Evolutionary conservation across 1,284 basidiomycete genomes (phyloP).

Genomic region (Neolentinus lepideus): DNA sequence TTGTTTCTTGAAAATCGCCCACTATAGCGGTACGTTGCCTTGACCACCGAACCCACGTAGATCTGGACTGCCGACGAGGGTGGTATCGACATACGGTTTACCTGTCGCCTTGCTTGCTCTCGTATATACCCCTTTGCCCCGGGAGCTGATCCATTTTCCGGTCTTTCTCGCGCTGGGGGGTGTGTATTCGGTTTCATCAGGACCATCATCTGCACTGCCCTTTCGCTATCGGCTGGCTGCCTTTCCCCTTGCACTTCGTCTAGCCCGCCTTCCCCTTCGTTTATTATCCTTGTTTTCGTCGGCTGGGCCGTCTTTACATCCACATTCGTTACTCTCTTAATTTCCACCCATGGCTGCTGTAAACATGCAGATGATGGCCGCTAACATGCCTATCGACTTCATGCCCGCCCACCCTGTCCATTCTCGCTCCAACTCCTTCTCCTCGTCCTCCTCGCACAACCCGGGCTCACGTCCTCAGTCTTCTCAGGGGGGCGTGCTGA

Average conservation of each 20-base stretch:
- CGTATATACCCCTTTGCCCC: conserved; percentile 4
- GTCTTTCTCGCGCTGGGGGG: neutral
- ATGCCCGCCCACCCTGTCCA: conserved; percentile 53
- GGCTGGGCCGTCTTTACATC: conserved; percentile 28
- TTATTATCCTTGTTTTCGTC: conserved; percentile 14
- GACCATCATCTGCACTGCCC: conserved; percentile 11
- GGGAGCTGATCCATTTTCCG: neutral
- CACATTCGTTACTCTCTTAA: conserved; percentile 17
- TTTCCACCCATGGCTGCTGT: conserved; percentile 53
- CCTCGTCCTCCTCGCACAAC: conserved; percentile 63
- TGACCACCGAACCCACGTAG: conserved; percentile 46
- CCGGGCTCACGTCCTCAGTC: conserved; percentile 69
- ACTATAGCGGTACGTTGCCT: conserved; percentile 40
- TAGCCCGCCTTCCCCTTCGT: conserved; percentile 18
- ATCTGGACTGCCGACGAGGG: conserved; percentile 8
- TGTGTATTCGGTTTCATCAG: conserved; percentile 12
- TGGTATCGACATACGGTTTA: conserved; percentile 4
- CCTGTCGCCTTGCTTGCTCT: conserved; percentile 10
- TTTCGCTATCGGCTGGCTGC: conserved; percentile 12
- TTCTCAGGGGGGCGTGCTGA: conserved; percentile 52
- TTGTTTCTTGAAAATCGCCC: conserved; percentile 11
- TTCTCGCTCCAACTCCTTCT: conserved; percentile 71
- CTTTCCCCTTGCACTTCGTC: conserved; percentile 18
- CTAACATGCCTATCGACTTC: conserved; percentile 63
- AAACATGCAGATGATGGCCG: conserved; percentile 65